Conservation (phyloP, 1,139 yeast species). For the Magnusiomyces ingens region DNA sequence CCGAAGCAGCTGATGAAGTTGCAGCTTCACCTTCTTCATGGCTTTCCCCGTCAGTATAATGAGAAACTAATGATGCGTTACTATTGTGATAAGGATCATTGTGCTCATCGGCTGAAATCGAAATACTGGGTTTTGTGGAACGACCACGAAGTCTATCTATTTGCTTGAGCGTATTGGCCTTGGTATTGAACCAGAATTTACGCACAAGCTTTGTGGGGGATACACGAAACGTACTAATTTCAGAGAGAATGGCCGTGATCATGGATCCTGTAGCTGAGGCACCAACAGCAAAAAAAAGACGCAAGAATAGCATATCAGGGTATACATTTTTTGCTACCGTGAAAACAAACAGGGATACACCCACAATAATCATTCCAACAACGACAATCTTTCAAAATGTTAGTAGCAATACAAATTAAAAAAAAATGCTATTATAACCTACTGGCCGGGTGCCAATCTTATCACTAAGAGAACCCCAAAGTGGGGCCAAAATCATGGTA, state of each 20-base stretch:
- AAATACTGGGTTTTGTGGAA: not conserved
- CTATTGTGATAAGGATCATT: not conserved
- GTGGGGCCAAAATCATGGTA: conserved; percentile 50
- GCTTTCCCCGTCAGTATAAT: not conserved
- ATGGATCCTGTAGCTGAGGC: conserved; percentile 43
- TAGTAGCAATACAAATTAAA: not conserved
- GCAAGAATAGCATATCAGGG: conserved; percentile 46
- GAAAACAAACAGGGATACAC: conserved; percentile 44
- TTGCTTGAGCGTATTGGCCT: conserved; percentile 13
- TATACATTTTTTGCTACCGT: conserved; percentile 41
- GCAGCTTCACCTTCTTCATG: not conserved
- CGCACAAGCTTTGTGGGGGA: conserved; percentile 13
- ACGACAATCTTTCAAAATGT: conserved; percentile 28
- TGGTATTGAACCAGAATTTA: conserved; percentile 11
- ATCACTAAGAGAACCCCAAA: conserved; percentile 60
- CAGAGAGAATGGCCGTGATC: conserved; percentile 48
- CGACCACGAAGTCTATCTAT: conserved; percentile 5
- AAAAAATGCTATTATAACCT: conserved; percentile 1
- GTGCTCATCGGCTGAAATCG: not conserved
- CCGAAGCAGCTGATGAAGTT: not conserved
- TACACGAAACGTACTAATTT: conserved; percentile 40
- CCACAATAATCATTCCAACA: conserved; percentile 43
- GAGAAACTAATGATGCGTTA: too few relatives aligned
- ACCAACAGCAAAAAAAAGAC: conserved; percentile 57
- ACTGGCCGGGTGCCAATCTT: conserved; percentile 54